Base-by-base conservation (phyloP, 176 grass and related monocot genomes). In the Typha latifolia region DNA sequence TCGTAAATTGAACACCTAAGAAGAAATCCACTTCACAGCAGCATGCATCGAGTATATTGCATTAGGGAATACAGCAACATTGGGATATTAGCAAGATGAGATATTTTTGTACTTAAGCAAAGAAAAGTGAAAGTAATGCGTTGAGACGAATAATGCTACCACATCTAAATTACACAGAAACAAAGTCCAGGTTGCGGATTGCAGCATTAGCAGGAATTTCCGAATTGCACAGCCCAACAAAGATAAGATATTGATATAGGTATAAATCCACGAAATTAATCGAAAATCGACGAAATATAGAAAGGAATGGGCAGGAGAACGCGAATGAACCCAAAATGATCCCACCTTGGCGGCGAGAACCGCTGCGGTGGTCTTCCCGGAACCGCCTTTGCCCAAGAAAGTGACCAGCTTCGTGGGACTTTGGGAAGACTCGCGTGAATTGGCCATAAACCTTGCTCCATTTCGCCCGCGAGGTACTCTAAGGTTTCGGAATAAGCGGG, bases 301-400 rank as follows among this genome's bases (percentile, higher is more conserved):
- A n/a, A 15, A 11, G 47, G 27, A 47, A 19, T 12, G 19, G 13
- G 51, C 50, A 14, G 49, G 56, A 59, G 11, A 65, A 69, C 12
- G 7, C 65, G 63, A n/a, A 29, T 4, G 3, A 82, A 14, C 47
- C 32, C 48, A 8, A 23, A 13, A 71, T 18, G 49, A 32, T 16
- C 14, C 59, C n/a, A 87, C 94, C 85, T 82, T 76, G 24, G 89
- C 80, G 0, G 94, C 94, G 50, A 92, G 67, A 18, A 85, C 81
- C 31, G 94, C 89, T 10, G 83, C 85, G 29, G 88, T 84, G 64
- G 94, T 97, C 81, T 97, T 97, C 49, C 94, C 89, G 51, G 89
- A 84, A 48, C 85, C 89, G 13, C 89, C 85, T 73, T 97, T 97
- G 5, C 94, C 94, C 43, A 93, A 77, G 53, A 97, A 97, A n/a